Evolutionary conservation across 805 yeast species (phyloP).

Genomic region (Metschnikowia amazonensis): DNA sequence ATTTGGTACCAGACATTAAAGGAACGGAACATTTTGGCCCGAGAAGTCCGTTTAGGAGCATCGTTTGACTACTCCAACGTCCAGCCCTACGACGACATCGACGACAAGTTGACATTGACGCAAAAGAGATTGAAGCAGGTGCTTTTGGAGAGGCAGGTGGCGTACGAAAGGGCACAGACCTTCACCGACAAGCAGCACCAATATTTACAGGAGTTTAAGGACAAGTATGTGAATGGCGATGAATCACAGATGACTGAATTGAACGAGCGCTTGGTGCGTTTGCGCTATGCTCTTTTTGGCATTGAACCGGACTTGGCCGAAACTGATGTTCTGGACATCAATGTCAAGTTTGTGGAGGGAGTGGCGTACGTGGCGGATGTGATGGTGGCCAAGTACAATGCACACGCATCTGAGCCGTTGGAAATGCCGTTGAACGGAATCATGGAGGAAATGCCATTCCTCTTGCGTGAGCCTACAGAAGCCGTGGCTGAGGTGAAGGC

Average conservation of each 20-base stretch:
- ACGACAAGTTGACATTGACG: conserved; percentile 32
- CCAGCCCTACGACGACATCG: conserved; percentile 39
- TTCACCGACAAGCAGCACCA: conserved; percentile 41
- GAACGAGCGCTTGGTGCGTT: conserved; percentile 68
- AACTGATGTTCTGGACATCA: conserved; percentile 54
- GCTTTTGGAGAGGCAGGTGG: conserved; percentile 76
- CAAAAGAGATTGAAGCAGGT: conserved; percentile 73
- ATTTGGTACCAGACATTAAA: conserved; percentile 85
- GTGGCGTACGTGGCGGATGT: conserved; percentile 64
- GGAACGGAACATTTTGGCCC: conserved; percentile 73
- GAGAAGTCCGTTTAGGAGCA: conserved; percentile 65
- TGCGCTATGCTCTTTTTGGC: conserved; percentile 83
- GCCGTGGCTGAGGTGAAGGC: conserved; percentile 47
- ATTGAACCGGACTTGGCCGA: conserved; percentile 63
- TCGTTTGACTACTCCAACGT: conserved; percentile 25
- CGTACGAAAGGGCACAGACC: conserved; percentile 56
- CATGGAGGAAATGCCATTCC: conserved; percentile 41
- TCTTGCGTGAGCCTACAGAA: conserved; percentile 29
- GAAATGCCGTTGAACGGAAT: conserved; percentile 36
- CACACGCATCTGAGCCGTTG: conserved; percentile 21
- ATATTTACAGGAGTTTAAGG: conserved; percentile 55
- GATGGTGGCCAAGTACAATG: conserved; percentile 46
- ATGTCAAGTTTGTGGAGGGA: conserved; percentile 54
- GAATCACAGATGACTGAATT: conserved; percentile 51
- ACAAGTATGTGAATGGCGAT: conserved; percentile 52